These are phyloP conservation scores for Kwoniella bestiolae DNA, from an alignment of 768 basidiomycete genomes.

Conservation along the genomic window DNA sequence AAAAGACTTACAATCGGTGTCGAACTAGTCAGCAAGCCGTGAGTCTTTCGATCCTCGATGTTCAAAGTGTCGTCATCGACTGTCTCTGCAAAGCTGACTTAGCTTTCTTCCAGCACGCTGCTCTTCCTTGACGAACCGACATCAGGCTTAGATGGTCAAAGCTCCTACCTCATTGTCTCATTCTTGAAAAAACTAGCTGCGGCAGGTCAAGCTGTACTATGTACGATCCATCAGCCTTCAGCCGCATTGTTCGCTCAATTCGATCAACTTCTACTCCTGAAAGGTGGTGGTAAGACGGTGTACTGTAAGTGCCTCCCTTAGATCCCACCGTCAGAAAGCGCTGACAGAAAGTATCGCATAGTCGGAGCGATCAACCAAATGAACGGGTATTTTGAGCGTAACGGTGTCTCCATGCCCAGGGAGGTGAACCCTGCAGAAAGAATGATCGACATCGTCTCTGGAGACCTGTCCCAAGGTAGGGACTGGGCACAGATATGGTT, in stretches of 20 bases:
- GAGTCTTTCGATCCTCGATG: conserved; percentile 23
- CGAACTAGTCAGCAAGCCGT: conserved; percentile 54
- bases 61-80: too few relatives aligned
- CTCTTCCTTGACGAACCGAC: conserved; percentile 90
- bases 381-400: conserved; percentile 67
- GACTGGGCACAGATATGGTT: conserved; percentile 86
- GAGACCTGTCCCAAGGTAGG: conserved; percentile 65
- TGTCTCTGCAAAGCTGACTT: neutral
- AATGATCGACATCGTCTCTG: conserved; percentile 66
- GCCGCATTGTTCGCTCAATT: conserved; percentile 80
- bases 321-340: too few relatives aligned
- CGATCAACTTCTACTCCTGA: conserved; percentile 73
- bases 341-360: neutral
- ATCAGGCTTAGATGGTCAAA: conserved; percentile 66
- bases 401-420: conserved; percentile 66
- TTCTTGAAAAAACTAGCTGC: conserved; percentile 76
- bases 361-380: conserved; percentile 41
- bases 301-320: conserved; percentile 18
- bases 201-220: conserved; percentile 80
- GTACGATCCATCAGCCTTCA: conserved; percentile 66
- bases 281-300: conserved; percentile 69
- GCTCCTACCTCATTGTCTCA: conserved; percentile 60
- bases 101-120: conserved; percentile 54
- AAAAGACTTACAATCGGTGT: conserved; percentile 54
- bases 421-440: conserved; percentile 76